phyloP scores from a whole-genome alignment of 257 asterid genomes.

The Rhazya stricta region DNA sequence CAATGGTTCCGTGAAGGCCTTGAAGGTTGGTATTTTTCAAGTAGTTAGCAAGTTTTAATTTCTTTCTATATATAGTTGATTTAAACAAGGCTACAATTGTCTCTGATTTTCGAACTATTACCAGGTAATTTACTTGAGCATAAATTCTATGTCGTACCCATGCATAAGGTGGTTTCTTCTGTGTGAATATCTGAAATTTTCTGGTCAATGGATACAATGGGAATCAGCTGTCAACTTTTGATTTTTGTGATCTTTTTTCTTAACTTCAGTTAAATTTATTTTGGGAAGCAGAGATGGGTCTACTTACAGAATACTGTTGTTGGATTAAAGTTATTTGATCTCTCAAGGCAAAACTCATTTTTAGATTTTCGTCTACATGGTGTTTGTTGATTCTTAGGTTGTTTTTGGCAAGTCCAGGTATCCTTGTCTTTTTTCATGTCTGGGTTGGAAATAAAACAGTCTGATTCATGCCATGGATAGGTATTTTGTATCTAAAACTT shows the following conservation, averaged over 20 bases:
- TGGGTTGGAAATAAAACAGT: background rate
- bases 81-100: background rate
- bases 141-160: background rate
- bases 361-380: background rate
- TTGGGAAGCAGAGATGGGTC: too few species aligned
- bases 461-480: background rate
- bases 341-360: background rate
- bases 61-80: background rate
- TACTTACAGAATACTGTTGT: background rate
- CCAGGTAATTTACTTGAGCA: background rate
- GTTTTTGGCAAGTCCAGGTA: background rate
- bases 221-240: background rate
- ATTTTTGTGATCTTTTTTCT: background rate
- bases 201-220: background rate
- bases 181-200: background rate
- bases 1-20: constrained; percentile 99
- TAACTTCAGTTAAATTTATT: background rate
- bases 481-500: background rate
- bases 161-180: background rate
- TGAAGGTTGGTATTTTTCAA: constrained; percentile 50
- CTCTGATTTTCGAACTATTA: background rate
- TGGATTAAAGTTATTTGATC: background rate
- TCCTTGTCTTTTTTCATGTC: background rate
- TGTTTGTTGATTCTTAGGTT: background rate
- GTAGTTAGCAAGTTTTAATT: background rate